Percentiles rank a stretch among this genome's conserved stretches.
phyloP scores from a whole-genome alignment of 352 stramenopile genomes.

The Phytophthora rubi region DNA sequence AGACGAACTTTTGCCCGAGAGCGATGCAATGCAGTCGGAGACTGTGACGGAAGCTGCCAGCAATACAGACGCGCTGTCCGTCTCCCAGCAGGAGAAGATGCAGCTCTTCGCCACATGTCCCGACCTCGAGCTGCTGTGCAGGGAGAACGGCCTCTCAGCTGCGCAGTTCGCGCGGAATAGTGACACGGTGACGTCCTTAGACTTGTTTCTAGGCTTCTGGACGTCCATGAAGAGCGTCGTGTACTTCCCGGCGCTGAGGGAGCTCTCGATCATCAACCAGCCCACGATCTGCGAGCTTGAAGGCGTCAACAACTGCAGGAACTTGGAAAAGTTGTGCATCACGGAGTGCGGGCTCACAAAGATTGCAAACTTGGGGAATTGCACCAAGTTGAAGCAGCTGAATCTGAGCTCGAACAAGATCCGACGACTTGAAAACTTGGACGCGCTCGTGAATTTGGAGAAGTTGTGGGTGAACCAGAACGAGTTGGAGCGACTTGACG shows the following conservation, averaged over 20 bases:
- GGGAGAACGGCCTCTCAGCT: constrained; percentile 63
- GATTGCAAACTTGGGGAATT: constrained; percentile 55
- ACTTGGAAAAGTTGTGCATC: constrained; percentile 70
- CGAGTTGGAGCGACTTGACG: constrained; percentile 56
- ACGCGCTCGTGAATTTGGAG: constrained; percentile 64
- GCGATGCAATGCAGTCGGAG: constrained; percentile 7
- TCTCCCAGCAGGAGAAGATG: constrained; percentile 40
- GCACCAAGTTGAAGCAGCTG: constrained; percentile 58
- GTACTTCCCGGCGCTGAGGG: constrained; percentile 65
- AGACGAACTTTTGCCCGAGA: constrained; percentile 13
- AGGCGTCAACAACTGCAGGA: constrained; percentile 53
- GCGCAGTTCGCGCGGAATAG: constrained; percentile 62
- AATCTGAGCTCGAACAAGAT: constrained; percentile 84
- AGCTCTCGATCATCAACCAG: constrained; percentile 82
- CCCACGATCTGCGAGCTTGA: constrained; percentile 66
- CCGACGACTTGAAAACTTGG: constrained; percentile 55
- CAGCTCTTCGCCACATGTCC: constrained; percentile 49
- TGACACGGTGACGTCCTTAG: constrained; percentile 47
- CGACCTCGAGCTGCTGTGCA: constrained; percentile 71
- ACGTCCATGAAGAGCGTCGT: constrained; percentile 67
- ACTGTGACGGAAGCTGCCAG: not conserved
- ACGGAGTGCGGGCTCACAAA: constrained; percentile 66
- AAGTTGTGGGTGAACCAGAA: constrained; percentile 89
- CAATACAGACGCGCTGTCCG: constrained; percentile 25
- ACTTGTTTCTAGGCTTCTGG: constrained; percentile 87